Conservation (phyloP, 805 yeast genomes). For the Komagataella mondaviorum region DNA sequence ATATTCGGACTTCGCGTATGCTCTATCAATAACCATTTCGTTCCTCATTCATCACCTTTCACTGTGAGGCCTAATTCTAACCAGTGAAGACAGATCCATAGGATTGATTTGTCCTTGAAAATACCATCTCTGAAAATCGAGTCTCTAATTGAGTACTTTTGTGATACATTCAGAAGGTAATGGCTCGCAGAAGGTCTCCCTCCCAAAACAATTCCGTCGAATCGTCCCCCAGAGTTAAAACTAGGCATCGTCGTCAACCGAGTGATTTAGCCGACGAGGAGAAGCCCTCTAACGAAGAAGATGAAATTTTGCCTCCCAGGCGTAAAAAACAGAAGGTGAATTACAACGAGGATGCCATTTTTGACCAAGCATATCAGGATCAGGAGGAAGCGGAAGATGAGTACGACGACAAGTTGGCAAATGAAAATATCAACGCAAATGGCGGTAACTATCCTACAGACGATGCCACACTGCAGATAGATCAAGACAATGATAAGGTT, state of each 20-base stretch:
- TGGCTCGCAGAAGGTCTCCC: neutral
- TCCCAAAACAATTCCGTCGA: neutral
- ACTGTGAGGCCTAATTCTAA: neutral
- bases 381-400: neutral
- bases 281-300: neutral
- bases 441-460: neutral
- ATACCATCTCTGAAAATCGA: neutral
- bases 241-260: neutral
- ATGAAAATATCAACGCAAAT: neutral
- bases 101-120: neutral
- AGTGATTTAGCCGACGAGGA: neutral
- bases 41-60: neutral
- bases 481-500: neutral
- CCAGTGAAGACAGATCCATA: neutral
- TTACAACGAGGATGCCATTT: slow-evolving; percentile 2
- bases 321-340: slow-evolving; percentile 2
- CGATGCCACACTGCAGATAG: neutral
- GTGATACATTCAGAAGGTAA: neutral
- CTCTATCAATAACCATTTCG: neutral
- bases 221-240: neutral
- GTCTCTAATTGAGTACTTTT: neutral
- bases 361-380: neutral
- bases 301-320: neutral
- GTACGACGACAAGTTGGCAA: neutral
- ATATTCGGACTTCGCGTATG: neutral